Evolutionary conservation across 2,329 filamentous ascomycete species (phyloP).

Genomic region (Herpotrichia juniperi): DNA sequence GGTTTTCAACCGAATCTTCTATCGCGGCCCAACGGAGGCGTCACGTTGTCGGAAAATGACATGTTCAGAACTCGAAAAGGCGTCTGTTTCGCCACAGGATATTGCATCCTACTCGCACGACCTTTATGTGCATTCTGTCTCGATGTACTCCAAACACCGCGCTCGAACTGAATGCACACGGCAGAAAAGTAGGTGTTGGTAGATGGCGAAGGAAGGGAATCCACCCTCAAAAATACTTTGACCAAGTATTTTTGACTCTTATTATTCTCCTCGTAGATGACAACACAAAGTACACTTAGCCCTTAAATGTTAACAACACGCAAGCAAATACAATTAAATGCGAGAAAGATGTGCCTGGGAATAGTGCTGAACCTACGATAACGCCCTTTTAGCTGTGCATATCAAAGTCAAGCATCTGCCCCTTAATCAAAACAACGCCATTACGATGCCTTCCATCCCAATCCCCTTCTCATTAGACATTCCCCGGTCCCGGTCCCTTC

Average conservation of each 20-base stretch:
- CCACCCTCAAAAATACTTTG: no score
- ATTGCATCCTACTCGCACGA: neutral
- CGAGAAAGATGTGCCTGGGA: neutral
- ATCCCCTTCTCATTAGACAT: conserved; percentile 43
- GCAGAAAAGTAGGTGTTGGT: no score
- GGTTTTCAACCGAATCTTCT: neutral
- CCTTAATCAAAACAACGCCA: conserved; percentile 20
- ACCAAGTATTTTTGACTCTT: no score
- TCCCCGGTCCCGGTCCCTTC: conserved; percentile 38
- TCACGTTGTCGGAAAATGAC: neutral
- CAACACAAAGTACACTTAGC: no score
- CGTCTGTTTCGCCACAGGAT: neutral
- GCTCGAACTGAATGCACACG: no score
- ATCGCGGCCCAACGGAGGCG: conserved; percentile 2
- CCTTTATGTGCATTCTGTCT: neutral
- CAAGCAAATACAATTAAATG: neutral
- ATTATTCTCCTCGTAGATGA: no score
- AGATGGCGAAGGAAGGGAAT: no score
- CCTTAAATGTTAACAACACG: no score
- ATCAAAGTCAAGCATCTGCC: conserved; percentile 1
- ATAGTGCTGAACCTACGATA: conserved; percentile 7
- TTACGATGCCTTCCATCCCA: no score
- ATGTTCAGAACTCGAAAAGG: neutral
- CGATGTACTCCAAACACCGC: no score
- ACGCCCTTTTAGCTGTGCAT: neutral